Conservation (phyloP, 495 filamentous ascomycete genomes). For the Xylaria flabelliformis region DNA sequence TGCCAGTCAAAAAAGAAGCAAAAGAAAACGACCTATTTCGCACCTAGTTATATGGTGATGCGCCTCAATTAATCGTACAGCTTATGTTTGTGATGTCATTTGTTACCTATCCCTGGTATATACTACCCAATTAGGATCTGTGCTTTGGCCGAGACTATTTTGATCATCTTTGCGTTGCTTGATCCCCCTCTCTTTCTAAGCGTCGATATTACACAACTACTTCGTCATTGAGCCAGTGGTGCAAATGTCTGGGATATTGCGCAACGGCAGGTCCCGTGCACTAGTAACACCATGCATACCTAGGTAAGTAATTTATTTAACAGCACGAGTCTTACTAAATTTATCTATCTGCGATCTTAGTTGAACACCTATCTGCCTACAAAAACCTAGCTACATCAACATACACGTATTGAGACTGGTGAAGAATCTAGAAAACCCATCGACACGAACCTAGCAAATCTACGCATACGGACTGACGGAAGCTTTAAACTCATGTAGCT, state of each 20-base stretch:
- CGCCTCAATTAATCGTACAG: background rate
- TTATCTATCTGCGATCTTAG: no score
- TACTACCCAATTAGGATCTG: conserved; percentile 1
- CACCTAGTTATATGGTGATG: background rate
- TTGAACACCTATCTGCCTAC: no score
- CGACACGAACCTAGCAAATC: no score
- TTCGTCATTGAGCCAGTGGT: background rate
- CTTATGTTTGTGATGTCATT: conserved; percentile 6
- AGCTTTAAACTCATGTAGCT: no score
- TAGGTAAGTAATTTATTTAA: no score
- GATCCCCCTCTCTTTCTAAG: background rate
- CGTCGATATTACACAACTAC: background rate
- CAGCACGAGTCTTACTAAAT: no score
- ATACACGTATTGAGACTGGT: no score
- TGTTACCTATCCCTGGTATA: background rate
- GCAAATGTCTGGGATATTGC: background rate
- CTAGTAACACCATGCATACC: no score
- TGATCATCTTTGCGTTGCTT: background rate
- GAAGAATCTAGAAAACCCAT: no score
- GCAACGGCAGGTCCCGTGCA: background rate
- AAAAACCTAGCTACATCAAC: no score
- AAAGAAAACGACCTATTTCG: no score
- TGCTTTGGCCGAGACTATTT: background rate
- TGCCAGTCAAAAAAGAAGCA: background rate
- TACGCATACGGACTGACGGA: no score